These are phyloP conservation scores for Phytophthora colocasiae DNA, from an alignment of 352 stramenopile genomes.

Conservation along the genomic window DNA sequence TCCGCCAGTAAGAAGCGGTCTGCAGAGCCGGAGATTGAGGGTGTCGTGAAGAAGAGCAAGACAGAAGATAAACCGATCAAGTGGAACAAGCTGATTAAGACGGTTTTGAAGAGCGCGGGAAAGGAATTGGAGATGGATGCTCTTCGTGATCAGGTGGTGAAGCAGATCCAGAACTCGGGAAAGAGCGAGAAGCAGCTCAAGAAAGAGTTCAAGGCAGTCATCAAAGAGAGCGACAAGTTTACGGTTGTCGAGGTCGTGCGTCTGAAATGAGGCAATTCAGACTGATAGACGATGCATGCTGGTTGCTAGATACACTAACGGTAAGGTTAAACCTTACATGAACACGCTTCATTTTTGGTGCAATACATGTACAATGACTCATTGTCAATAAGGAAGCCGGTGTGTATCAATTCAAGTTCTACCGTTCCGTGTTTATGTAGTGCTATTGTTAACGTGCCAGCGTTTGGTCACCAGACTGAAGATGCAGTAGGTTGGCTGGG, in stretches of 20 bases:
- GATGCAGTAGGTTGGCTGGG: no score
- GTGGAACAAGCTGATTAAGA: constrained; percentile 77
- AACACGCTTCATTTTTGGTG: not conserved
- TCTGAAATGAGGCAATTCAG: constrained; percentile 30
- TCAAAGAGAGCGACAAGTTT: constrained; percentile 54
- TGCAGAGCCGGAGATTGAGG: constrained; percentile 34
- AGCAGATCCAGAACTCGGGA: constrained; percentile 46
- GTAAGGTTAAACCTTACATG: no score
- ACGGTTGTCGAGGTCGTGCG: constrained; percentile 61
- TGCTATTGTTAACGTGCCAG: no score
- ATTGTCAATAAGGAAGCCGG: no score
- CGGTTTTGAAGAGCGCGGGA: constrained; percentile 51
- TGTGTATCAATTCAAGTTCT: no score
- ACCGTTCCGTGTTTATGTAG: no score
- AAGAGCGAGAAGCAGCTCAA: constrained; percentile 75
- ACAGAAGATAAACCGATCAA: constrained; percentile 63
- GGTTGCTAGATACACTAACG: not conserved
- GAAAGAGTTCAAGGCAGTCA: constrained; percentile 65
- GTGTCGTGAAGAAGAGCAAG: constrained; percentile 54
- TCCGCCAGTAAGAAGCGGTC: constrained; percentile 56
- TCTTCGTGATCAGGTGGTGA: constrained; percentile 58
- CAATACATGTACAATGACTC: not conserved
- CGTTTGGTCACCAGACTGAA: no score
- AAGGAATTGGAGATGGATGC: constrained; percentile 64
- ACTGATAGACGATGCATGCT: constrained; percentile 67